Evolutionary conservation across 2,329 filamentous ascomycete genomes (phyloP).

Genomic region (Boeremia lycopersici): DNA sequence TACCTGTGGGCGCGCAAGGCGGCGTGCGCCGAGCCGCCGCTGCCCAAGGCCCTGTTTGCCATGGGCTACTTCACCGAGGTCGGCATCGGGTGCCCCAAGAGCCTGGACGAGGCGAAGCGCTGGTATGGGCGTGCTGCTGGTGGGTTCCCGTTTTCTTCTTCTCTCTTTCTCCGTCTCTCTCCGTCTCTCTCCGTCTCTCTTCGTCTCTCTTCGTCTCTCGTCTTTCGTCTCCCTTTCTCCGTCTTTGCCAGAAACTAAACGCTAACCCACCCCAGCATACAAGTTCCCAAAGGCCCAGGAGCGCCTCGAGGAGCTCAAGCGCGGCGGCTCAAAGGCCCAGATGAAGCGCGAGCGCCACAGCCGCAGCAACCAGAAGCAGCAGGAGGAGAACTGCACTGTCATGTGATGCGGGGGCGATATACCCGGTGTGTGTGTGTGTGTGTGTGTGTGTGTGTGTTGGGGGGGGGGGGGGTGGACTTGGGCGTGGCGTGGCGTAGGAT

Average conservation of each 20-base stretch:
- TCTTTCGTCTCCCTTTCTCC: too few species aligned
- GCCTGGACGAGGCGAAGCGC: constrained; percentile 91
- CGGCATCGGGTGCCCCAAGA: constrained; percentile 84
- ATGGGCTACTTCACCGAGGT: constrained; percentile 98
- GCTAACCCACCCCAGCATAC: constrained; percentile 68
- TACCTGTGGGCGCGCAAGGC: constrained; percentile 97
- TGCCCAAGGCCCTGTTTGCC: constrained; percentile 94
- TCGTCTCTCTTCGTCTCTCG: too few species aligned
- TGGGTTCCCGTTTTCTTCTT: too few species aligned
- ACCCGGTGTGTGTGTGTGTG: too few species aligned
- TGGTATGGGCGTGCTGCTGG: constrained; percentile 98
- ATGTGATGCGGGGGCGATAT: too few species aligned
- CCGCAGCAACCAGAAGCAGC: constrained; percentile 80
- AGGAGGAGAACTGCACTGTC: constrained; percentile 84
- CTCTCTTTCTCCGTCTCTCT: too few species aligned
- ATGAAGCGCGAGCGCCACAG: constrained; percentile 80
- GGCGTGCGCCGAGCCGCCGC: constrained; percentile 72
- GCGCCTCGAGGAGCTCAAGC: constrained; percentile 88
- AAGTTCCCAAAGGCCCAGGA: constrained; percentile 93
- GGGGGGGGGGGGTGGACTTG: too few species aligned
- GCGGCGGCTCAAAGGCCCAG: constrained; percentile 72
- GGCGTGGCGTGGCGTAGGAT: too few species aligned
- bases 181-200: too few species aligned
- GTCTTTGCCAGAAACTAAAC: too few species aligned
- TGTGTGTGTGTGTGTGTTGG: too few species aligned